These are phyloP conservation scores for Penicillium polonicum DNA, from an alignment of 2,329 filamentous ascomycete genomes.

Conservation along the genomic window DNA sequence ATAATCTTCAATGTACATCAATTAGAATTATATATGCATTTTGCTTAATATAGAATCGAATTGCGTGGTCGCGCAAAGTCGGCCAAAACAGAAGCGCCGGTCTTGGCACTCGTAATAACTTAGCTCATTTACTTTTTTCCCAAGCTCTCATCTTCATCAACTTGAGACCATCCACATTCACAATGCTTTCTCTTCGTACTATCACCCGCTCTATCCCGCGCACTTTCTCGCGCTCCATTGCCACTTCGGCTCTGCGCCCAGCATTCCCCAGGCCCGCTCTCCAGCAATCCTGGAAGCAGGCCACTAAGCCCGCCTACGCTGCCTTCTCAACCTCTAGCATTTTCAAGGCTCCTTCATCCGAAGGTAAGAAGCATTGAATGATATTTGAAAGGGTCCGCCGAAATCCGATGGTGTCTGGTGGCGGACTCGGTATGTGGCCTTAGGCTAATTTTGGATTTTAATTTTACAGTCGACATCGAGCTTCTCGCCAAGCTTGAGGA, in stretches of 20 bases:
- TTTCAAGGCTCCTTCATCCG: slow-evolving; percentile 46
- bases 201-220: slow-evolving; percentile 67
- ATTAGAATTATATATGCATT: neutral
- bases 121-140: slow-evolving; percentile 25
- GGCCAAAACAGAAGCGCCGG: slow-evolving; percentile 17
- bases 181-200: slow-evolving; percentile 69
- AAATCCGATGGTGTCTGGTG: neutral
- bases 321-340: slow-evolving; percentile 49
- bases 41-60: neutral
- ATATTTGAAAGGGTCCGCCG: neutral
- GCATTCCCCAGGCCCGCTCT: slow-evolving; percentile 52
- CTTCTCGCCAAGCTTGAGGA: slow-evolving; percentile 81
- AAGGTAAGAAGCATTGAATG: slow-evolving; percentile 38
- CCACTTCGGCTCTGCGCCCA: slow-evolving; percentile 51
- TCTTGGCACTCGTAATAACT: slow-evolving; percentile 29
- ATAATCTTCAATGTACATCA: neutral
- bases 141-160: slow-evolving; percentile 15
- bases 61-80: slow-evolving; percentile 21
- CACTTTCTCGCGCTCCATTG: slow-evolving; percentile 57
- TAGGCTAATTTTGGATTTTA: slow-evolving; percentile 2
- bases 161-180: slow-evolving; percentile 30
- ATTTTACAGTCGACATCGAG: slow-evolving; percentile 64
- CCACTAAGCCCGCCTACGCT: slow-evolving; percentile 42
- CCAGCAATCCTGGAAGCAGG: slow-evolving; percentile 51
- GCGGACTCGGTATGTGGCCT: neutral